Evolutionary conservation across 495 filamentous ascomycete genomes (phyloP).

Genomic region (Aspergillus biplanus): DNA sequence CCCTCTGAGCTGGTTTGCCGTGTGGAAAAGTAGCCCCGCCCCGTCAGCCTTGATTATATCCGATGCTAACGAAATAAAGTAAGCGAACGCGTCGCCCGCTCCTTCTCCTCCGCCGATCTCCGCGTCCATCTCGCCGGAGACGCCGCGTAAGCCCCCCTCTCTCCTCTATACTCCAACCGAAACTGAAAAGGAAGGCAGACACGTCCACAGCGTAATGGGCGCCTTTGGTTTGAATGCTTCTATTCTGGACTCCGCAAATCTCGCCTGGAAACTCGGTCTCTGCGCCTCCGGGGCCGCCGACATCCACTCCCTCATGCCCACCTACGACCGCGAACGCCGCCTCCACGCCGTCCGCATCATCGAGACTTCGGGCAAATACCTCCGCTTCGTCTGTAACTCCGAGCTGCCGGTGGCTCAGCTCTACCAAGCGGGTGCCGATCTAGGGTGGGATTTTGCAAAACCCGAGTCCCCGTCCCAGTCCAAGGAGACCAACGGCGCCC

Average conservation of each 20-base stretch:
- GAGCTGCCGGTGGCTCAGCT: neutral
- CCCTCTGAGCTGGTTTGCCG: constrained; percentile 42
- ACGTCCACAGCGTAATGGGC: constrained; percentile 43
- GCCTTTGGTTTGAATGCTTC: constrained; percentile 47
- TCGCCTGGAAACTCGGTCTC: constrained; percentile 44
- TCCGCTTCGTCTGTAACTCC: constrained; percentile 41
- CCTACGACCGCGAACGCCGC: constrained; percentile 36
- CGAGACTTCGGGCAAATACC: constrained; percentile 27
- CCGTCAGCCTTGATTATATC: neutral
- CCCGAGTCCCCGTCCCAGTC: neutral
- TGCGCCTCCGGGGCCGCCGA: constrained; percentile 3
- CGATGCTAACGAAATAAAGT: constrained; percentile 19
- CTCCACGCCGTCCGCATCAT: constrained; percentile 36
- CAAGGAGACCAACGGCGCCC: neutral
- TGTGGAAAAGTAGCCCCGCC: constrained; percentile 41
- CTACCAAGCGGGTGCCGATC: neutral
- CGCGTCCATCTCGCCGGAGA: constrained; percentile 41
- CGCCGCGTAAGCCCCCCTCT: constrained; percentile 29
- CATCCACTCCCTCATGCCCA: constrained; percentile 28
- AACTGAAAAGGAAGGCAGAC: too few relatives aligned
- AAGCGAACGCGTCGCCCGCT: constrained; percentile 40
- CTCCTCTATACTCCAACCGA: neutral
- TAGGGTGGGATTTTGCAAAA: neutral
- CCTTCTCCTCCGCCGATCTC: constrained; percentile 34
- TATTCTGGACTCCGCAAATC: constrained; percentile 41